Base-by-base conservation (phyloP, 805 yeast genomes). In the Candida peoriensis region DNA sequence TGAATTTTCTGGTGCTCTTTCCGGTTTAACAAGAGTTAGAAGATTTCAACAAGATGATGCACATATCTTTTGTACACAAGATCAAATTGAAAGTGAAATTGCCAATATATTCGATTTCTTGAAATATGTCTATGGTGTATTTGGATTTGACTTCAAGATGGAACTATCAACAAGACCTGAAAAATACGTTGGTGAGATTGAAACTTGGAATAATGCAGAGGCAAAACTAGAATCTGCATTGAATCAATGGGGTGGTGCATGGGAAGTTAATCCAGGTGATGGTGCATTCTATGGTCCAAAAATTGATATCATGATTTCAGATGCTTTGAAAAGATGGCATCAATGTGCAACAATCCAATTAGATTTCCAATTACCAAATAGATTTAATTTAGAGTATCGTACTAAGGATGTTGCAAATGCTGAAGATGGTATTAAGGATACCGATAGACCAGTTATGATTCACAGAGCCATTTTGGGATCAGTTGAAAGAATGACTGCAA, bases 21-120 rank as follows among this genome's bases (percentile, higher is more conserved):
- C 96, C 27, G 93, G 93, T 33, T 78, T 90, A 61, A 93, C 98
- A 37, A 83, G 98, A 68, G 97, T 93, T 30, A 84, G 98, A 69
- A 80, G 97, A 66, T 90, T 90, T 84, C 98, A 90, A 66, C 98
- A 90, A 70, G 98, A 90, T 64, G 98, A 90, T 66, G 97, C 96
- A 31, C 98, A 90, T 63, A 90, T 90, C 49, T 90, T 90, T 82
- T 93, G 97, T 72, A 79, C 87, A 37, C 79, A 75, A 49, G 95
- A 82, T 44, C 97, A 90, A 70, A 87, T 90, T 50, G 94, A 79
- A 58, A 61, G 66, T 35, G 97, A 90, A 68, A 87, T 90, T 47
- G 74, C 76, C 34, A 81, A 80, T 41, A 79, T 85, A 38, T 84
- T 90, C 56, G 94, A 87, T 56, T 89, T 90, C 71, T 71, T 90